These are phyloP conservation scores for Saccharomycopsis amapae DNA, from an alignment of 805 yeast species.

Conservation along the genomic window DNA sequence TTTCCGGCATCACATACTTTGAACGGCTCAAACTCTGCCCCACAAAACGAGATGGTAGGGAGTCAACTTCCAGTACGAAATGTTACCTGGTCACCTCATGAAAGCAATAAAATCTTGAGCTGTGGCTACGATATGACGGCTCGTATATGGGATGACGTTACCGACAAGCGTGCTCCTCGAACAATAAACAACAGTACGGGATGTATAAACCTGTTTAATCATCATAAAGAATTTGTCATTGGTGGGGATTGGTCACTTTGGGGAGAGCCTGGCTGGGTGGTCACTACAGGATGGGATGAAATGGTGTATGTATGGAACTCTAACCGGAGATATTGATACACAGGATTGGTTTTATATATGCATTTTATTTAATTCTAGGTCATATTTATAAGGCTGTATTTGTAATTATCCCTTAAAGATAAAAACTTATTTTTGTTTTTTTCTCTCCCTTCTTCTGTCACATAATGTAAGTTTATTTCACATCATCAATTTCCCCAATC, in stretches of 20 bases:
- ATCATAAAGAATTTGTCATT: conserved; percentile 82
- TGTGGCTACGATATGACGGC: conserved; percentile 92
- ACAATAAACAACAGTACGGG: conserved; percentile 34
- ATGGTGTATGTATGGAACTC: conserved; percentile 88
- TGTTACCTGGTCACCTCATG: conserved; percentile 87
- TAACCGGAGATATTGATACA: conserved; percentile 3
- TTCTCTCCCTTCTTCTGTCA: neutral
- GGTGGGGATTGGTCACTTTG: conserved; percentile 95
- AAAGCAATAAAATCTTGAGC: conserved; percentile 58
- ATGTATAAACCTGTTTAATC: conserved; percentile 49
- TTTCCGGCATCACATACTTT: conserved; percentile 31
- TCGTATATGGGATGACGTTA: conserved; percentile 73
- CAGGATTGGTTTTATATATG: neutral
- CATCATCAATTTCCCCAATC: conserved; percentile 32
- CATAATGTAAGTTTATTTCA: conserved; percentile 8
- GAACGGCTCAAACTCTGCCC: conserved; percentile 45
- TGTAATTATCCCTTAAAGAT: no score
- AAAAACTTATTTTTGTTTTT: conserved; percentile 1
- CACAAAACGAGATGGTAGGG: conserved; percentile 70
- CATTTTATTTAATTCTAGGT: neutral
- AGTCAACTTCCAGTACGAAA: conserved; percentile 85
- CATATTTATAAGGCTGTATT: no score
- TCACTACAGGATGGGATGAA: conserved; percentile 95
- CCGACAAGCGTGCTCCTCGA: conserved; percentile 46
- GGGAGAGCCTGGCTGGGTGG: conserved; percentile 96